Base-by-base conservation (phyloP, 139 green algal genomes). In the Edaphochlamys debaryana region DNA sequence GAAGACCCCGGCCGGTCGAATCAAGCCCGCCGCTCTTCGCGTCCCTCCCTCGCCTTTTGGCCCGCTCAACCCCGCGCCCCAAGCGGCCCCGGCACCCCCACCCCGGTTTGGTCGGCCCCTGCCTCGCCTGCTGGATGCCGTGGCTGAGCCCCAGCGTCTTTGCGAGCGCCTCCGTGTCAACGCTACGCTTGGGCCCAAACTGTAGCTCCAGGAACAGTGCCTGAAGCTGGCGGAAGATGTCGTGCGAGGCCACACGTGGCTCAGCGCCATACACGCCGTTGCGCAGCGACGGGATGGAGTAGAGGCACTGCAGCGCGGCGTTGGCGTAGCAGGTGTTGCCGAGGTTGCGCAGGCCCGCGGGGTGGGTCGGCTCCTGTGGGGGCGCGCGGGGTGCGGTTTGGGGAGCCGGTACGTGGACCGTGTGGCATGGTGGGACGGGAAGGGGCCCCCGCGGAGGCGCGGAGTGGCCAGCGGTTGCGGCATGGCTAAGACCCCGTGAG, bases 251-350 rank as follows among this genome's bases (percentile, higher is more conserved):
- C 45, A 84, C 78, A 52, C 70, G 20, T 41, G 52, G 67, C 69
- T 90, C 87, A 36, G 91, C 69, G 62, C 54, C n/a, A 62, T 92
- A 96, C 45, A 98, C 71, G 5, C 82, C 90, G 45, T 87, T 56
- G 20, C 93, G 87, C 82, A 98, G 94, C 5, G 82, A 79, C 15
- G 79, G 81, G 22, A 91, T 91, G 52, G 89, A 86, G 84, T 93
- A 95, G 38, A 98, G 87, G 83, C 93, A 95, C 89, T 98, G 95
- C 67, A 98, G 87, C 37, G 93, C 94, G 22, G 80, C 89, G 85
- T 96, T 97, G 17, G 95, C 91, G 82, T 98, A 98, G 92, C 95
- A 98, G 8, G 95, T 98, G 88, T 95, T 95, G 62, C 95, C 95
- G 22, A 98, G 88, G 87, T 98, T 98, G 69, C 83, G 85, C 58